A percentile compares a stretch with the other conserved stretches of the same genome.
These are phyloP conservation scores for Centella asiatica DNA, from an alignment of 129 eudicot species.

Conservation along the genomic window DNA sequence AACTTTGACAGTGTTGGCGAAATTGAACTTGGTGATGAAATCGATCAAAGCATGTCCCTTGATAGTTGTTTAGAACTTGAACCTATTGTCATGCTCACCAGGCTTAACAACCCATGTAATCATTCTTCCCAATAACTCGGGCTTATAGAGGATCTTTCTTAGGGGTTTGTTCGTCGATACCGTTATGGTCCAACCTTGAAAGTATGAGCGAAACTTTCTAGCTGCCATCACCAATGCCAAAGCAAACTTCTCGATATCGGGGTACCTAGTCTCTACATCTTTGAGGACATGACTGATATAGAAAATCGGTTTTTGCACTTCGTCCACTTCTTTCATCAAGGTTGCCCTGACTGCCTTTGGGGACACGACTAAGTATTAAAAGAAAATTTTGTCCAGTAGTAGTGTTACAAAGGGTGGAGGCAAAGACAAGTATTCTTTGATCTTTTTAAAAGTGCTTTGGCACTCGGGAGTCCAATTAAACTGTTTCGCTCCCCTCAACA, in stretches of 20 bases:
- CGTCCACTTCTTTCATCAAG: neutral
- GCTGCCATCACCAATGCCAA: neutral
- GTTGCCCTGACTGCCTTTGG: neutral
- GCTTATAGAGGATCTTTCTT: neutral
- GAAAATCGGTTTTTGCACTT: neutral
- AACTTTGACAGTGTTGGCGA: neutral
- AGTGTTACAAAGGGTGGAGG: neutral
- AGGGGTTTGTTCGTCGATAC: neutral
- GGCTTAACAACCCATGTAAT: neutral
- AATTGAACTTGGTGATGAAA: neutral
- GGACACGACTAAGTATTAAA: neutral
- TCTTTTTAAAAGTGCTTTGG: neutral
- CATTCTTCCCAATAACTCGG: neutral
- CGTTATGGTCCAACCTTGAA: neutral
- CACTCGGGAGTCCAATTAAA: too few species aligned
- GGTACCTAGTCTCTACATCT: neutral
- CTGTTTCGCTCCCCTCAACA: too few species aligned
- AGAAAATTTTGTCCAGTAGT: neutral
- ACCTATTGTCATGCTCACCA: neutral
- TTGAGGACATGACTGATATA: neutral
- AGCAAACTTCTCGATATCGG: neutral
- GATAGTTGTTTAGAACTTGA: too few species aligned
- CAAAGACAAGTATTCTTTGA: neutral
- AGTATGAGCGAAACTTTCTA: conserved; percentile 1
- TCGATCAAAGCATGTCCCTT: neutral